Base-by-base conservation (phyloP, 257 asterid genomes). In the Avicennia marina region DNA sequence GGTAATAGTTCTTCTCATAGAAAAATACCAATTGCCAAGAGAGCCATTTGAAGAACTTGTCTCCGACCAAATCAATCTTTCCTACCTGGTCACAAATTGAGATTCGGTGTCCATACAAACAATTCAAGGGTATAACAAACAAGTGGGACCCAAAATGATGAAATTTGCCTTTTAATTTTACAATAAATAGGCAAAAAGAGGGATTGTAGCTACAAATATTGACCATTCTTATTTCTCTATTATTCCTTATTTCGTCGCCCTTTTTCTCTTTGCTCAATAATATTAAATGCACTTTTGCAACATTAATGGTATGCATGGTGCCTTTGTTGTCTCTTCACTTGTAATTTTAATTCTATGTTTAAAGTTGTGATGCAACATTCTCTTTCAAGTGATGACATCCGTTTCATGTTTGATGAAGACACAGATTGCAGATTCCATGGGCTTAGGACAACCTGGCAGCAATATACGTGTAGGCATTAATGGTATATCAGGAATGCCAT, bases 21-120 rank as follows among this genome's bases (percentile, higher is more conserved):
- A 15, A 53, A 53, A n/a, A n/a, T n/a, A n/a, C n/a, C n/a, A n/a
- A n/a, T n/a, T n/a, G n/a, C n/a, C n/a, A n/a, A n/a, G n/a, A 25
- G 46, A 22, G 3, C 8, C 33, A 55, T 53, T 60, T 33, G 57
- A 43, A 38, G 36, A 62, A 43, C 16, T 53, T 20, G 0, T n/a
- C 42, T 53, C 75, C 65, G 73, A 56, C 67, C 50, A 55, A 63
- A 58, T 63, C 58, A 53, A 63, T 62, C 69, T 63, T 73, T 68
- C 63, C 66, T 67, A 66, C 22, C 74, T 73, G 75, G 44, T 42
- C 38, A n/a, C 61, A 49, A 72, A 51, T 46, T 49, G 36, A 43
- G 49, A 26, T 52, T 59, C 33, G 51, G 39, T 6, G 33, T n/a
- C 22, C 45, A 25, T 7, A 26, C 29, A 10, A 17, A 27, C 32